Percentiles rank a stretch among this genome's conserved stretches.
phyloP scores from a whole-genome alignment of 2,329 filamentous ascomycete genomes.

The Didymosphaeria variabile region DNA sequence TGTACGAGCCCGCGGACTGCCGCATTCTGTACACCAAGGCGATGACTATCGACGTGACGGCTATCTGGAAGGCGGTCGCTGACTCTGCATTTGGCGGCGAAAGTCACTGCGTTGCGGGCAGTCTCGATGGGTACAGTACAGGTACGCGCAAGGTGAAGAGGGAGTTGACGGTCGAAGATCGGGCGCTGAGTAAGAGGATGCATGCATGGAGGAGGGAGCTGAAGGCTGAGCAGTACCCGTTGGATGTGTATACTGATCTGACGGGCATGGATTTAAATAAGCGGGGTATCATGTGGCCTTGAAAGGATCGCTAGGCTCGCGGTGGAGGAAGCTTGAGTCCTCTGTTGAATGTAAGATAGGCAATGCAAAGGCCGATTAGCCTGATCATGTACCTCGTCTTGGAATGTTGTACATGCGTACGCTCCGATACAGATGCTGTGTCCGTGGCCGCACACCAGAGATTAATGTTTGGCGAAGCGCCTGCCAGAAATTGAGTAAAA shows the following conservation, averaged over 20 bases:
- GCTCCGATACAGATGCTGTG: too few relatives aligned
- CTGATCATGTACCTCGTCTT: too few relatives aligned
- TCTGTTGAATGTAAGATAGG: too few relatives aligned
- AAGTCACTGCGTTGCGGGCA: constrained; percentile 46
- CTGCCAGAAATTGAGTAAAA: too few relatives aligned
- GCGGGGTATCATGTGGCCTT: constrained; percentile 40
- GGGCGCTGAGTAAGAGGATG: constrained; percentile 37
- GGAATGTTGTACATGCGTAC: too few relatives aligned
- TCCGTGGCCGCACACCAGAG: too few relatives aligned
- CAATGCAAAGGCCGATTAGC: too few relatives aligned
- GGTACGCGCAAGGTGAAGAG: constrained; percentile 30
- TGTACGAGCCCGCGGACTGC: constrained; percentile 69
- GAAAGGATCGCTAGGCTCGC: background rate
- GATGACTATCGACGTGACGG: constrained; percentile 63
- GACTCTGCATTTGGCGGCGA: constrained; percentile 45
- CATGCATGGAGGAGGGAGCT: constrained; percentile 41
- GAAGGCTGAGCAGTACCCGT: constrained; percentile 41
- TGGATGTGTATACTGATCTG: constrained; percentile 48
- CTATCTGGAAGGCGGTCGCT: constrained; percentile 61
- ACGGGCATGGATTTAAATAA: constrained; percentile 27
- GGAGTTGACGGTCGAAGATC: constrained; percentile 34
- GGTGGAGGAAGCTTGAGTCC: too few relatives aligned
- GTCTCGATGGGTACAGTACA: constrained; percentile 28
- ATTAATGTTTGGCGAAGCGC: too few relatives aligned
- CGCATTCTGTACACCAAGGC: constrained; percentile 67